These are phyloP conservation scores for Candida stauntonica DNA, from an alignment of 805 yeast species.

Conservation along the genomic window DNA sequence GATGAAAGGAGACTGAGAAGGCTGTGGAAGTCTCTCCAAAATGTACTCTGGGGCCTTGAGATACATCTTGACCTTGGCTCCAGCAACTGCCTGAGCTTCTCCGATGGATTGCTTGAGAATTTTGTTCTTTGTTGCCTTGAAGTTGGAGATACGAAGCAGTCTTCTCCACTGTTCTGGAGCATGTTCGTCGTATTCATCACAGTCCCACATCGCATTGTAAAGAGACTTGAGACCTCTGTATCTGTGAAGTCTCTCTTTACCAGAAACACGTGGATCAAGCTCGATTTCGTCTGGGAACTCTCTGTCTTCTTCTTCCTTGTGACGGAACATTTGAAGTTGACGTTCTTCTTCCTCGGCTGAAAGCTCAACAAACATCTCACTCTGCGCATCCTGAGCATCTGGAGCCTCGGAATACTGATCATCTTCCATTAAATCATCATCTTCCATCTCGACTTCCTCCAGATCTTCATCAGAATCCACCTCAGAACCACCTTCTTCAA, in stretches of 20 bases:
- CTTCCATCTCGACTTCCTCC: slow-evolving; percentile 14
- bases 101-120: slow-evolving; percentile 51
- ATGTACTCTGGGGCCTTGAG: slow-evolving; percentile 52
- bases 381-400: slow-evolving; percentile 31
- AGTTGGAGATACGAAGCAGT: slow-evolving; percentile 69
- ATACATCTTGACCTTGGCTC: slow-evolving; percentile 57
- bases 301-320: slow-evolving; percentile 71
- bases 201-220: slow-evolving; percentile 80
- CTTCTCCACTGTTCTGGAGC: slow-evolving; percentile 78
- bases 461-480: slow-evolving; percentile 24
- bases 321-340: slow-evolving; percentile 67
- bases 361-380: slow-evolving; percentile 67
- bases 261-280: slow-evolving; percentile 69
- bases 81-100: slow-evolving; percentile 50
- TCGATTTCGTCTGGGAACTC: slow-evolving; percentile 97
- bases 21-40: slow-evolving; percentile 40
- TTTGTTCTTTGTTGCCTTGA: slow-evolving; percentile 68
- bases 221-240: slow-evolving; percentile 87
- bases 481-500: slow-evolving; percentile 17
- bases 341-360: slow-evolving; percentile 78
- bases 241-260: slow-evolving; percentile 65
- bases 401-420: slow-evolving; percentile 30
- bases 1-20: slow-evolving; percentile 47
- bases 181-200: slow-evolving; percentile 72
- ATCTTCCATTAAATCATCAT: slow-evolving; percentile 25